Conservation (phyloP, 2,329 filamentous ascomycete genomes). For the Epichloe baconii region DNA sequence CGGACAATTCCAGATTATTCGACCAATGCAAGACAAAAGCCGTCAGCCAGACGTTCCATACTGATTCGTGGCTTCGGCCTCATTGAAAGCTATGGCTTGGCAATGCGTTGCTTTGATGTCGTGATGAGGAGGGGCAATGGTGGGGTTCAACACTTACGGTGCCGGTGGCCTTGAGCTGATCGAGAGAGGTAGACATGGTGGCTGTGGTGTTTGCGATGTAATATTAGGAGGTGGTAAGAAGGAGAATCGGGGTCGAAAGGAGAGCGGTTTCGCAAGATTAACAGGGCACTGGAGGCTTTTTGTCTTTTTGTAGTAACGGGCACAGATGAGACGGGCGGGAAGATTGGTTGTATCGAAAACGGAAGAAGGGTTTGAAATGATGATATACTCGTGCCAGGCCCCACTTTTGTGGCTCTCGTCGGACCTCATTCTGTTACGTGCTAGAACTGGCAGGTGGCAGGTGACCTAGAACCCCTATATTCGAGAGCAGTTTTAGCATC, state of each 20-base stretch:
- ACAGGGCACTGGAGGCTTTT: background rate
- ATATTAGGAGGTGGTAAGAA: background rate
- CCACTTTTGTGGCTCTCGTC: too few relatives aligned
- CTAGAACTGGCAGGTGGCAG: too few relatives aligned
- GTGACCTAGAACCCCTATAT: too few relatives aligned
- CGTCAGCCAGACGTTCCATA: background rate
- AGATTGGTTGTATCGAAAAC: background rate
- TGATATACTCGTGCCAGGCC: background rate
- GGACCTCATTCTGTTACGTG: too few relatives aligned
- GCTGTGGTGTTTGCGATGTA: background rate
- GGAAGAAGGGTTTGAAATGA: background rate
- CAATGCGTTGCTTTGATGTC: background rate
- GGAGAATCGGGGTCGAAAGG: background rate
- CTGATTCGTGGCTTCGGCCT: background rate
- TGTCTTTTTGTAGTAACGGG: background rate
- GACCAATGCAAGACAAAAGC: background rate
- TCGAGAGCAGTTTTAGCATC: too few relatives aligned
- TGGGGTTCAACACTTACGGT: slow-evolving; percentile 55
- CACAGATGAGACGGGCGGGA: background rate
- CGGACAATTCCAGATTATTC: background rate
- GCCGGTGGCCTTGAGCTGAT: slow-evolving; percentile 93
- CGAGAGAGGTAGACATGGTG: slow-evolving; percentile 75
- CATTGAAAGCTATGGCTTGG: background rate
- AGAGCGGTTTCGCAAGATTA: background rate
- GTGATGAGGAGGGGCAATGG: slow-evolving; percentile 18